Evolutionary conservation across 805 yeast genomes (phyloP).

Genomic region (Metschnikowia gruessii): DNA sequence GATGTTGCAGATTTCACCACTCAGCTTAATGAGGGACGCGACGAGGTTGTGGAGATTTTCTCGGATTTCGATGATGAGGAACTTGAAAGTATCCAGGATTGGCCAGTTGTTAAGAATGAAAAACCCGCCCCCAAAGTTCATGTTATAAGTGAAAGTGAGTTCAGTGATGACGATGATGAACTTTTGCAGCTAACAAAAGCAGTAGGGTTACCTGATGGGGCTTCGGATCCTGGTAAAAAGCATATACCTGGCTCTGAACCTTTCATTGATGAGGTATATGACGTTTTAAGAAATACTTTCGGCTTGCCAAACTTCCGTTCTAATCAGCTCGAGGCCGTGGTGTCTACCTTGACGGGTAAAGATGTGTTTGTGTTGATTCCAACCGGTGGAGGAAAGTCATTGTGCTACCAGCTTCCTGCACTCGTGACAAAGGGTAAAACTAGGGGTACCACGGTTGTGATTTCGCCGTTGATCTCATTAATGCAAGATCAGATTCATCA

Average conservation of each 20-base stretch:
- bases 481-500: conserved; percentile 98
- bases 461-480: conserved; percentile 90
- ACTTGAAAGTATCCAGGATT: conserved; percentile 13
- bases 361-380: conserved; percentile 98
- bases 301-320: conserved; percentile 65
- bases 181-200: conserved; percentile 16
- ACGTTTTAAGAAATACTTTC: conserved; percentile 57
- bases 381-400: conserved; percentile 96
- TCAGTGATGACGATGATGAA: conserved; percentile 37
- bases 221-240: conserved; percentile 1
- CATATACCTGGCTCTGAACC: conserved; percentile 26
- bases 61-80: conserved; percentile 33
- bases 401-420: conserved; percentile 95
- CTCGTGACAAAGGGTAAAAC: conserved; percentile 72
- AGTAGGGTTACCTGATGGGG: conserved; percentile 2
- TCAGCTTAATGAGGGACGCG: conserved; percentile 42
- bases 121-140: conserved; percentile 1
- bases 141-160: conserved; percentile 19
- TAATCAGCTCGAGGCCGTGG: conserved; percentile 84
- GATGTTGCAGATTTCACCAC: conserved; percentile 27
- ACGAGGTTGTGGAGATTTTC: conserved; percentile 36
- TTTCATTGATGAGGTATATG: conserved; percentile 71
- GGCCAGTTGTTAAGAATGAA: conserved; percentile 14
- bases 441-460: conserved; percentile 81
- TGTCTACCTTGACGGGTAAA: conserved; percentile 67